phyloP scores from a whole-genome alignment of 1,139 yeast genomes.

The Tardiomyces digboiensis region DNA sequence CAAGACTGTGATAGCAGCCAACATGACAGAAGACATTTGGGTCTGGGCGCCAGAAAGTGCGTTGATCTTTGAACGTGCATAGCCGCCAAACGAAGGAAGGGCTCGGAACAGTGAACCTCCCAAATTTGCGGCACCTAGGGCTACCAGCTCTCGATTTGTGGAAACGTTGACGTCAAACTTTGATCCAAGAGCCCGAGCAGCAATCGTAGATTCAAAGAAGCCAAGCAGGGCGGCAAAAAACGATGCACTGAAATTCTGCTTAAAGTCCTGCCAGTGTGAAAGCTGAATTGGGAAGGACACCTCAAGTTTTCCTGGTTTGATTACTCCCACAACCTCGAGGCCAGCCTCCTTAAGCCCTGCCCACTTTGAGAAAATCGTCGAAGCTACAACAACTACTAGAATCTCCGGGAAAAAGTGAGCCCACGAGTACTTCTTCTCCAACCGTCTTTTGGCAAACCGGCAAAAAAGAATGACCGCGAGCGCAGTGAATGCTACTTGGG shows the following conservation, averaged over 20 bases:
- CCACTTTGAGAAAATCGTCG: conserved; percentile 48
- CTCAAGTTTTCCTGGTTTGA: conserved; percentile 37
- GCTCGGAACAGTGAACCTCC: conserved; percentile 65
- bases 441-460: conserved; percentile 14
- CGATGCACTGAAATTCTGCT: conserved; percentile 29
- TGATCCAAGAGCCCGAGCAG: conserved; percentile 49
- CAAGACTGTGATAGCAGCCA: conserved; percentile 64
- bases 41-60: conserved; percentile 81
- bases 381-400: conserved; percentile 54
- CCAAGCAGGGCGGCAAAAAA: conserved; percentile 83
- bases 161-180: conserved; percentile 25
- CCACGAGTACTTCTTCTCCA: conserved; percentile 11
- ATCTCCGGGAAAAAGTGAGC: conserved; percentile 71
- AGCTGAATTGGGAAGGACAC: conserved; percentile 41
- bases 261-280: conserved; percentile 25
- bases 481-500: conserved; percentile 25
- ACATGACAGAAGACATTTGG: conserved; percentile 71
- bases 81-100: conserved; percentile 92
- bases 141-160: conserved; percentile 52
- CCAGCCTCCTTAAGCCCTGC: conserved; percentile 50
- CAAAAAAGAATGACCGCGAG: conserved; percentile 21
- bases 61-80: conserved; percentile 87
- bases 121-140: conserved; percentile 71
- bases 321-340: conserved; percentile 60
- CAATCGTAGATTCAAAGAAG: conserved; percentile 89